phyloP scores from a whole-genome alignment of 192 early-diverging fungal genomes.

The Haplosporangium gracile region DNA sequence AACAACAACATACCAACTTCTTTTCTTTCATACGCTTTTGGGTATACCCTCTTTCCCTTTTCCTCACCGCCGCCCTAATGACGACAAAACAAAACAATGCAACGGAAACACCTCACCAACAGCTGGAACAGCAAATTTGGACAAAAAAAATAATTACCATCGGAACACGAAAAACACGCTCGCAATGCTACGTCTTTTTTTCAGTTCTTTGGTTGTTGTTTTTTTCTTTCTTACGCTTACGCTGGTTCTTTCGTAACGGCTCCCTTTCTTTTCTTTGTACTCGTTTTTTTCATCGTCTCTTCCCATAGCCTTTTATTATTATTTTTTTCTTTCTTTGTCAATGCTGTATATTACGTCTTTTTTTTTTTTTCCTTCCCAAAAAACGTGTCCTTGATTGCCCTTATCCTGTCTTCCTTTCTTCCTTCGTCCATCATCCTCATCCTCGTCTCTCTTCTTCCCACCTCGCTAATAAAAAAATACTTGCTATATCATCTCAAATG shows the following conservation, averaged over 20 bases:
- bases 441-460: neutral
- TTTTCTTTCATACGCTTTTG: neutral
- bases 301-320: neutral
- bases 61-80: neutral
- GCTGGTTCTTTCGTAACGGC: no score
- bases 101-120: neutral
- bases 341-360: conserved; percentile 6
- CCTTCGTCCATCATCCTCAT: neutral
- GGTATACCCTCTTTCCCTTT: neutral
- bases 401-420: neutral
- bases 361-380: neutral
- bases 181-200: neutral
- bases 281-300: neutral
- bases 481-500: neutral
- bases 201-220: neutral
- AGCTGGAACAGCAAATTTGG: neutral
- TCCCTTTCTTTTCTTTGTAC: conserved; percentile 3
- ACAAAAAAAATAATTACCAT: neutral
- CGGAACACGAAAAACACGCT: neutral
- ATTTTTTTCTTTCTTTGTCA: conserved; percentile 22
- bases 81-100: neutral
- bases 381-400: neutral
- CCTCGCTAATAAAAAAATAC: neutral
- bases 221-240: neutral
- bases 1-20: neutral